Base-by-base conservation (phyloP, 2,329 filamentous ascomycete species). In the Cladophialophora bantiana region DNA sequence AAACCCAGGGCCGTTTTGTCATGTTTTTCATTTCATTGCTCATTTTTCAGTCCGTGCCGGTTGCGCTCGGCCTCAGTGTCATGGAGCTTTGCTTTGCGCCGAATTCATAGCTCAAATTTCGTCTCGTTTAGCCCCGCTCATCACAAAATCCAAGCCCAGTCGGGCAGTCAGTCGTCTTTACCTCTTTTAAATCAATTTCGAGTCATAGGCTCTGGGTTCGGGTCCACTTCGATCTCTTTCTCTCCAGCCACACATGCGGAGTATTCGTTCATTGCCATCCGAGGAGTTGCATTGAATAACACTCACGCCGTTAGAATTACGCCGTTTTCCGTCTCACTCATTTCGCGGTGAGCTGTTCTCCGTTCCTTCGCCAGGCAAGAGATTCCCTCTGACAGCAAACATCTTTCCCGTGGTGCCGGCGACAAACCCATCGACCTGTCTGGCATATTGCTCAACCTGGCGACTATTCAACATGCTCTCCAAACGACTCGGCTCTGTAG, bases 381-480 rank as follows among this genome's bases (percentile, higher is more conserved):
- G 77, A 75, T 88, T 89, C 70, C 86, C 87, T 80, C 94, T 90
- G 68, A 97, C 92, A 45, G 94, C 94, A 80, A 99, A 99, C 94
- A 99, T 97, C 89, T 99, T 99, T 72, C 92, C 89, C 70, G 88
- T 96, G 73, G 96, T 91, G 71, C 89, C 90, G 64, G 95, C 93
- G 56, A 94, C 94, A 81, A 98, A 98, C 45, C 93, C 93, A 80
- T 99, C 95, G 66, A 98, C 91, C 84, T 98, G 95, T 83, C 93
- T 90, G 77, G 94, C 92, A 83, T 98, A 99, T 83, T 98, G 94
- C 83, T 98, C 94, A 63, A 97, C 93, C 83, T 99, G 95, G 81
- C 93, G 88, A 70, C 92, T 94, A 79, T 97, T 96, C 77, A 99
- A 85, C 86, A 99, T 92, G 72, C 91, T 92, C 84, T 98, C 94